Conservation (phyloP, 768 basidiomycete genomes). For the Serendipita sp. region DNA sequence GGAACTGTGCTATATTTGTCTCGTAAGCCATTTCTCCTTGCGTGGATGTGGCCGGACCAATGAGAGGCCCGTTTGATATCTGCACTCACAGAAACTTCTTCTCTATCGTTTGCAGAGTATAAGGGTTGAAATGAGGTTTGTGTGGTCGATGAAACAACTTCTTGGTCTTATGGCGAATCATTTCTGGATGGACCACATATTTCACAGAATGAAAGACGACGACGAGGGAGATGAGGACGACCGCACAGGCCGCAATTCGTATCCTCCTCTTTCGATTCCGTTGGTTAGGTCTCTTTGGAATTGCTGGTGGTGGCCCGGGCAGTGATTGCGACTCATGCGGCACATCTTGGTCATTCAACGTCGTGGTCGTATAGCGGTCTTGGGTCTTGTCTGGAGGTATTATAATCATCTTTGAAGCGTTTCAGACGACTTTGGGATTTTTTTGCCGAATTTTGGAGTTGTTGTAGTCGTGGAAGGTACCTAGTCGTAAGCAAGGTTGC, state of each 20-base stretch:
- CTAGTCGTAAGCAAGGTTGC: not conserved
- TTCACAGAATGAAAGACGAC: not conserved
- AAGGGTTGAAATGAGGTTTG: not conserved
- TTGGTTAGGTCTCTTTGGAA: not conserved
- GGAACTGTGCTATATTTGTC: not conserved
- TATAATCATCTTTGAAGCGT: not conserved
- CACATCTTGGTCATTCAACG: not conserved
- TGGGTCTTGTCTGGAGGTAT: constrained; percentile 3
- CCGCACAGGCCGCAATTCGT: not conserved
- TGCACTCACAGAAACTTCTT: not conserved
- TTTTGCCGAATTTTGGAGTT: not conserved
- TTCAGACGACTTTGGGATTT: not conserved
- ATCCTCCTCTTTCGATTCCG: not conserved
- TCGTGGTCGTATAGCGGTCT: not conserved
- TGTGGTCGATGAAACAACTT: not conserved
- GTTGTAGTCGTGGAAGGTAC: not conserved
- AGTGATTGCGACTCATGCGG: not conserved
- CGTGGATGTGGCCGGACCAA: not conserved
- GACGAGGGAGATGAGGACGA: not conserved
- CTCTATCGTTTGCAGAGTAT: not conserved
- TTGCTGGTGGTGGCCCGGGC: not conserved
- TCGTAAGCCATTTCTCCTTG: not conserved
- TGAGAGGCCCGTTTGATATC: not conserved
- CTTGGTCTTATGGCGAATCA: not conserved
- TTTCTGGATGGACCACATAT: not conserved